Evolutionary conservation across 2,329 filamentous ascomycete genomes (phyloP).

Genomic region (Fusarium pseudonygamai): DNA sequence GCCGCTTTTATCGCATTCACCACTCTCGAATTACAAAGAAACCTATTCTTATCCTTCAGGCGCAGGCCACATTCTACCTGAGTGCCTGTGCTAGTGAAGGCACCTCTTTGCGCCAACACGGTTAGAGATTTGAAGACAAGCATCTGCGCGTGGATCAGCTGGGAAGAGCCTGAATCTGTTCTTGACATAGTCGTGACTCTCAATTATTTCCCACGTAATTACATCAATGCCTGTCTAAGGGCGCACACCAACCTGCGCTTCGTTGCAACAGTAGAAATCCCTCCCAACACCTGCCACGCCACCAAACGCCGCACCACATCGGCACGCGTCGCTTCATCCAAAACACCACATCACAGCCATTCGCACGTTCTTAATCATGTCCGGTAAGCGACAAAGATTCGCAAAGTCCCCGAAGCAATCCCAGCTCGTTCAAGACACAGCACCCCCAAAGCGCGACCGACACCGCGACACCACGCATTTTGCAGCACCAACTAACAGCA

Average conservation of each 20-base stretch:
- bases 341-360: slow-evolving; percentile 1
- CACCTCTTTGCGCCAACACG: slow-evolving; percentile 29
- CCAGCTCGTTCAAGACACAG: slow-evolving; percentile 12
- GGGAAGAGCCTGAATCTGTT: slow-evolving; percentile 38
- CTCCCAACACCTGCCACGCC: slow-evolving; percentile 26
- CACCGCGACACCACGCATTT: slow-evolving; percentile 13
- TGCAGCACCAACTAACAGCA: slow-evolving; percentile 35
- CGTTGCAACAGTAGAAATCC: slow-evolving; percentile 44
- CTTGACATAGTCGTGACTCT: slow-evolving; percentile 49
- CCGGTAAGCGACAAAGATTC: slow-evolving; percentile 48
- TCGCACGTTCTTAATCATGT: slow-evolving; percentile 42
- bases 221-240: slow-evolving; percentile 44
- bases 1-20: not conserved
- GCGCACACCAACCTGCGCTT: slow-evolving; percentile 38
- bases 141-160: slow-evolving; percentile 38
- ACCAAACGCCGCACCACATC: slow-evolving; percentile 15
- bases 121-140: slow-evolving; percentile 37
- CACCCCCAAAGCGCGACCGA: slow-evolving; percentile 15
- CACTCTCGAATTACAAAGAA: not conserved
- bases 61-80: not conserved
- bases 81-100: slow-evolving; percentile 9
- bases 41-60: not conserved
- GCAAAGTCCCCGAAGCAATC: slow-evolving; percentile 27
- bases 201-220: slow-evolving; percentile 49
- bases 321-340: slow-evolving; percentile 17